A percentile compares a stretch with the other conserved stretches of the same genome.
These are phyloP conservation scores for Lathyrus tuberosus DNA, from an alignment of 306 rosid genomes.

Conservation along the genomic window DNA sequence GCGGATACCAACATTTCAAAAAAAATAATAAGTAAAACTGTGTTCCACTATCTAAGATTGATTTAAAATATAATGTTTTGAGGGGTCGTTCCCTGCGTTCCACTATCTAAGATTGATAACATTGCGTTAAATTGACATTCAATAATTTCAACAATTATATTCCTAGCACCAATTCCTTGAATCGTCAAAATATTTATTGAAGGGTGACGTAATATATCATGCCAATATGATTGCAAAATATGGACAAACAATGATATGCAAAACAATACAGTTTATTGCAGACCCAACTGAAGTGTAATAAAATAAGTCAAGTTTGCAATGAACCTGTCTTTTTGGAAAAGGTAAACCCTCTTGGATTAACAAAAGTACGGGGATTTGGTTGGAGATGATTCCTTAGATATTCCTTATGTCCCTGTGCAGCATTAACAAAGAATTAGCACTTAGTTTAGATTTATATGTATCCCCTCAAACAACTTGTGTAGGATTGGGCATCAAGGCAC, in stretches of 20 bases:
- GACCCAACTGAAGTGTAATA: constrained; percentile 6
- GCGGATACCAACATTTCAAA: too few relatives aligned
- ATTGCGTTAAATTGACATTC: not conserved
- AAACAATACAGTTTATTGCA: not conserved
- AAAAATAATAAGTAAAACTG: too few relatives aligned
- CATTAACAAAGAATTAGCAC: constrained; percentile 26
- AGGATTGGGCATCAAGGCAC: constrained; percentile 34
- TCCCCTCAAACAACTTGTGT: constrained; percentile 17
- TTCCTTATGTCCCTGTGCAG: constrained; percentile 82
- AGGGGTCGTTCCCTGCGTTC: not conserved
- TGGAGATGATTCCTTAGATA: constrained; percentile 80
- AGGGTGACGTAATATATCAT: constrained; percentile 1
- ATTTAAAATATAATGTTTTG: not conserved
- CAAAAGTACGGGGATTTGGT: constrained; percentile 88
- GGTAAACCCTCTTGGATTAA: constrained; percentile 65
- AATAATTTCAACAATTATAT: too few relatives aligned
- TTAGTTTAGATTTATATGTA: constrained; percentile 13
- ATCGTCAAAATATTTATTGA: not conserved
- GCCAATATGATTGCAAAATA: not conserved
- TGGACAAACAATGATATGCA: not conserved
- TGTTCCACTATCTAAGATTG: too few relatives aligned
- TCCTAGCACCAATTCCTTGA: too few relatives aligned
- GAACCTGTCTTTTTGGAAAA: constrained; percentile 85
- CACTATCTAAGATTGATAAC: not conserved
- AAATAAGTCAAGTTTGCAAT: constrained; percentile 29